Base-by-base conservation (phyloP, 2,329 filamentous ascomycete species). In the Chaetomium globosum region DNA sequence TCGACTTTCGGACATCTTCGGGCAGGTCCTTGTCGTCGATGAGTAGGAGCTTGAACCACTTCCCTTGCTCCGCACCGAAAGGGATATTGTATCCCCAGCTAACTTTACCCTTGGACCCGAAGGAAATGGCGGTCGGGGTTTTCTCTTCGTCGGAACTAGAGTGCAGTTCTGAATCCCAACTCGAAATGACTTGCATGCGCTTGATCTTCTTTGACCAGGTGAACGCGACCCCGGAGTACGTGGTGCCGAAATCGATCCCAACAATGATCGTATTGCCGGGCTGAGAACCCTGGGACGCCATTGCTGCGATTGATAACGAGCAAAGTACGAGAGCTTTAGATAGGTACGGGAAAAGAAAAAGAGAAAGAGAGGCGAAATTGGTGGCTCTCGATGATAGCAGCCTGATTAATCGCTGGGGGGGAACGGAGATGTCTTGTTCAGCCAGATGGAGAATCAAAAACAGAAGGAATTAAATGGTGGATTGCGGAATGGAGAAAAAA, bases 191-290 rank as follows among this genome's bases (percentile, higher is more conserved):
- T 1, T 76, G 69, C 1, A 77, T 74, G 0, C 73, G 65, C 0
- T 75, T 69, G 0, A 74, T 72, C 0, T 74, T 67, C 1, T 69
- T 60, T 0, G 73, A 75, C 26, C 71, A 74, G 0, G 77, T 76
- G 73, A 75, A 82, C 0, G 80, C 76, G 0, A 80, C 70, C 0
- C 80, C 80, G 0, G 80, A 81, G 58, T 65, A 81, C 72, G 80
- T 83, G 0, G 81, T 83, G 0, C 80, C 80, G 54, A 83, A 82
- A 48, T 82, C 81, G 7, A 83, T 75, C 0, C 80, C 78, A 2
- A 81, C 68, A 21, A 80, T 67, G 1, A 81, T 71, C 36, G 52
- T 63, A 39, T 67, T 66, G 31, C 19, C 43, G 23, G 2, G 13
- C 23, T 19, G 26, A 13, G 23, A 0, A 3, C 5, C 26, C 13